Evolutionary conservation across 306 rosid species (phyloP), one percentile per base, ranked within the genome.

Genomic region (Glycine tomentella): DNA sequence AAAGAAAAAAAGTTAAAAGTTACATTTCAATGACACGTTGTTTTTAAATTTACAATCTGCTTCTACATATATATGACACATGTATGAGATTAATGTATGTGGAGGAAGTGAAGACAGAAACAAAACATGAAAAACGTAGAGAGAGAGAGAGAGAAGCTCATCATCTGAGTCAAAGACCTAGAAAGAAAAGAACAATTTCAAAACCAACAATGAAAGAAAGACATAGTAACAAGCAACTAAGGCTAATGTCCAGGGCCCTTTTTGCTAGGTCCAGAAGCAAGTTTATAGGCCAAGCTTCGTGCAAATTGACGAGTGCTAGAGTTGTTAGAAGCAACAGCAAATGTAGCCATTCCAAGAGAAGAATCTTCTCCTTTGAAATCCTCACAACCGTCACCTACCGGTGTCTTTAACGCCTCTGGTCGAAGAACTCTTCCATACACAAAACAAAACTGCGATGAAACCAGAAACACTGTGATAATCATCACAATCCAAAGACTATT

Each of bases 231-330:
- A 20, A 46, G 36, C 16, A 42, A 63, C 15, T 38, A 66, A 49
- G n/a, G 72, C 74, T 82, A 87, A 80, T 93, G 99, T 2, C 97
- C 99, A 44, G 85, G 88, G 44, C 97, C 99, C 52, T 59, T 89
- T 75, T 84, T 86, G 84, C 97, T 95, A 0, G 97, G 97, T 25
- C 99, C 97, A 36, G 97, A 95, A 64, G 91, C 76, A 63, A 93
- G 78, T 69, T 72, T 80, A 65, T 74, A 86, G 0, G 75, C 72
- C 90, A 95, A 82, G 81, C 89, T 89, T 77, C 88, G 77, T 36
- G 72, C 62, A 9, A 81, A 85, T 79, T 69, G 74, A 69, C 55
- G 88, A 72, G 57, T 69, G 76, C 59, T 88, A 14, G 83, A 70
- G 84, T 82, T 88, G 51, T 85, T 75, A 1, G 92, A 81, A 87